Percentiles rank a stretch among this genome's conserved stretches.
Evolutionary conservation across 441 rosid genomes (phyloP).

Genomic region (Manihot esculenta): DNA sequence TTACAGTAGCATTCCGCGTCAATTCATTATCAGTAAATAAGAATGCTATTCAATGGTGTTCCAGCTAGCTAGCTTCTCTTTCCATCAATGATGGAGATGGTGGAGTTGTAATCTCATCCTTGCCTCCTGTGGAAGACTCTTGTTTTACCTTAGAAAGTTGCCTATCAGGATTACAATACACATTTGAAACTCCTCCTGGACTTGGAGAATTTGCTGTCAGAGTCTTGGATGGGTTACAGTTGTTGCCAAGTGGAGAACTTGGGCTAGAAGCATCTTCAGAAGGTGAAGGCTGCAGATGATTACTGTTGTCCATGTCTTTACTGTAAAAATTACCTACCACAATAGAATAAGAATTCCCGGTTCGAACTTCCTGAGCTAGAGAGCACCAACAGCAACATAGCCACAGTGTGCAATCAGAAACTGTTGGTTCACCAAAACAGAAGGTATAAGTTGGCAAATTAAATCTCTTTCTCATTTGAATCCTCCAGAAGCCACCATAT

Average conservation of each 20-base stretch:
- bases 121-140: slow-evolving; percentile 32
- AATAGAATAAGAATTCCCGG: slow-evolving; percentile 67
- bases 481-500: slow-evolving; percentile 96
- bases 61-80: slow-evolving; percentile 41
- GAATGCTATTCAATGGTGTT: slow-evolving; percentile 7
- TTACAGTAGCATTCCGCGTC: slow-evolving; percentile 9
- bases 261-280: slow-evolving; percentile 44
- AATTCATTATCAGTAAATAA: slow-evolving; percentile 2
- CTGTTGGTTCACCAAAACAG: slow-evolving; percentile 53
- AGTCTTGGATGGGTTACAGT: slow-evolving; percentile 31
- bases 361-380: slow-evolving; percentile 87
- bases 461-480: slow-evolving; percentile 79
- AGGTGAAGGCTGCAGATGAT: slow-evolving; percentile 33
- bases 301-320: slow-evolving; percentile 28
- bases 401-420: slow-evolving; percentile 75
- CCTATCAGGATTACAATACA: slow-evolving; percentile 37
- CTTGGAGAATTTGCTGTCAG: slow-evolving; percentile 41
- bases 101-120: slow-evolving; percentile 59
- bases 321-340: slow-evolving; percentile 56
- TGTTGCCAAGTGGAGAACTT: slow-evolving; percentile 33
- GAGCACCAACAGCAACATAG: slow-evolving; percentile 88
- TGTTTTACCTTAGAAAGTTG: slow-evolving; percentile 45
- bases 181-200: slow-evolving; percentile 46
- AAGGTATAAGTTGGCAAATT: slow-evolving; percentile 67
- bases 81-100: slow-evolving; percentile 57